These are phyloP conservation scores for Dactylellina haptotyla DNA, from an alignment of 2,329 filamentous ascomycete species.

Conservation along the genomic window DNA sequence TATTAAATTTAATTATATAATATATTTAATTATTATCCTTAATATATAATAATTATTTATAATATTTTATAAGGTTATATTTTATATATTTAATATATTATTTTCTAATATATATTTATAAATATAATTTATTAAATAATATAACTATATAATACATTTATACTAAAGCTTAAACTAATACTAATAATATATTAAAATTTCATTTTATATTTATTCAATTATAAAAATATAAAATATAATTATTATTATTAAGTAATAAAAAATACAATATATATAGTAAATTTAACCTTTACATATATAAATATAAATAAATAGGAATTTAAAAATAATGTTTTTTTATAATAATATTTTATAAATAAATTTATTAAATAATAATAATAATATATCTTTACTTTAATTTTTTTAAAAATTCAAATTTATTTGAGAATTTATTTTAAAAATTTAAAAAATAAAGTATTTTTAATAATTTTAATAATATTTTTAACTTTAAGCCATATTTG, in stretches of 20 bases:
- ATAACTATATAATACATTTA: too few species aligned
- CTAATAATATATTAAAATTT: not conserved
- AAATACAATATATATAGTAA: constrained; percentile 1
- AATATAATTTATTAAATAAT: too few species aligned
- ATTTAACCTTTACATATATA: not conserved
- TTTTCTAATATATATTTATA: not conserved
- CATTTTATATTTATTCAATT: not conserved
- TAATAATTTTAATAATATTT: not conserved
- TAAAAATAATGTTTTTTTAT: not conserved
- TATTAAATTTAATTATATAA: constrained; percentile 16
- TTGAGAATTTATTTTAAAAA: not conserved
- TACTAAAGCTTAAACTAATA: not conserved
- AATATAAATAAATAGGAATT: not conserved
- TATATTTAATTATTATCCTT: constrained; percentile 14
- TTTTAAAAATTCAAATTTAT: not conserved
- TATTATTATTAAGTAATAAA: not conserved
- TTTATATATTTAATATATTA: not conserved
- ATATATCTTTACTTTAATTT: not conserved
- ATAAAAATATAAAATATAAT: constrained; percentile 1
- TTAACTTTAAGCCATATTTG: constrained; percentile 8
- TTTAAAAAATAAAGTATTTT: too few species aligned
- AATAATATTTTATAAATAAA: not conserved
- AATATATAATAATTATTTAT: not conserved
- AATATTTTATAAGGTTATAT: not conserved
- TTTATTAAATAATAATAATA: constrained; percentile 1